These are phyloP conservation scores for Aspergillus nanangensis DNA, from an alignment of 495 filamentous ascomycete genomes.

Conservation along the genomic window DNA sequence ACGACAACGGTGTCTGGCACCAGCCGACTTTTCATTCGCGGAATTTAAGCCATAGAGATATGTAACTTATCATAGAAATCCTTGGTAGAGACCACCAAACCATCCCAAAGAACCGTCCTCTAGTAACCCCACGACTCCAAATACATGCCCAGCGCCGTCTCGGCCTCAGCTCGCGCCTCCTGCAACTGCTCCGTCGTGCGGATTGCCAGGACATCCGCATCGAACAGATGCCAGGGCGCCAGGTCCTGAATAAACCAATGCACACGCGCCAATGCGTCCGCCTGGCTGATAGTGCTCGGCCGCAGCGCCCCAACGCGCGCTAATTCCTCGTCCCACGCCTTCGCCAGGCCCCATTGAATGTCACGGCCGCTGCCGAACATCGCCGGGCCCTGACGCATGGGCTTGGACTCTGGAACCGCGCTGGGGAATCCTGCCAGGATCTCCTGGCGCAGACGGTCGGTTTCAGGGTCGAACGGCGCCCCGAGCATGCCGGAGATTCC, in stretches of 20 bases:
- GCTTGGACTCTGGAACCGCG: neutral
- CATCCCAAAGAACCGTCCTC: neutral
- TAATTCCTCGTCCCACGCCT: neutral
- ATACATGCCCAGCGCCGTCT: neutral
- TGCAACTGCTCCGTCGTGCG: neutral
- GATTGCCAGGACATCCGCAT: neutral
- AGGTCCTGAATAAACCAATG: neutral
- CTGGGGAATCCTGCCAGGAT: neutral
- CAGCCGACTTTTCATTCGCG: constrained; percentile 40
- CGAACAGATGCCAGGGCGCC: neutral
- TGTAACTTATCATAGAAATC: neutral
- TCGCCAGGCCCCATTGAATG: neutral
- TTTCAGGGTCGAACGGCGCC: neutral
- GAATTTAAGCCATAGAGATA: constrained; percentile 8
- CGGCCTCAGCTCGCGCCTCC: neutral
- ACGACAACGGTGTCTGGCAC: constrained; percentile 28
- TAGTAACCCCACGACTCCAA: neutral
- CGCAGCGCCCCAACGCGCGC: neutral
- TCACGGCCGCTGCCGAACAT: neutral
- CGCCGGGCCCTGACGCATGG: neutral
- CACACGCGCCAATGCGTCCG: neutral
- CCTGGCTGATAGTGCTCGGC: neutral
- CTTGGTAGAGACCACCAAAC: neutral
- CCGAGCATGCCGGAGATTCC: neutral
- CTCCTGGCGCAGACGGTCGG: neutral